These are phyloP conservation scores for Phytopythium mirpurense DNA, from an alignment of 352 stramenopile genomes.

Conservation along the genomic window DNA sequence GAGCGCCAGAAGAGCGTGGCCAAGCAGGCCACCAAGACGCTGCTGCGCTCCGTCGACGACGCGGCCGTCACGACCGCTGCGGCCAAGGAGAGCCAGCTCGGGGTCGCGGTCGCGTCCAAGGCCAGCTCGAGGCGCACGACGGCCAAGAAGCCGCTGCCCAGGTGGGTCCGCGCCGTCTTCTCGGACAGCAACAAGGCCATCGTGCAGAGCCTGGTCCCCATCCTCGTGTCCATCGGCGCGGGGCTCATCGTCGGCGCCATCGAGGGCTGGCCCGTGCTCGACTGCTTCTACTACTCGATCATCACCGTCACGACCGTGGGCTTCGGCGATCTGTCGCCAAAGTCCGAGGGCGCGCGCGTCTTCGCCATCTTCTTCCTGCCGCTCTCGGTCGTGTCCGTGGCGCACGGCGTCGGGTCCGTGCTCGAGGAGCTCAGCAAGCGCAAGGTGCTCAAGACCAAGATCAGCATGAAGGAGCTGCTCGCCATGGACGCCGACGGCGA, in stretches of 20 bases:
- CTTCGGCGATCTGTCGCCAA: conserved; percentile 80
- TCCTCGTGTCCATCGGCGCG: conserved; percentile 41
- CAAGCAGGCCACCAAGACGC: conserved; percentile 45
- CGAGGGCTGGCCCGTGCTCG: conserved; percentile 61
- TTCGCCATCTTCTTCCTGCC: conserved; percentile 86
- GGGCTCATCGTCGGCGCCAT: conserved; percentile 51
- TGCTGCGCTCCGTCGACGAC: conserved; percentile 42
- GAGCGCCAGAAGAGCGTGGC: conserved; percentile 47
- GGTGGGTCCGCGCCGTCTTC: conserved; percentile 34
- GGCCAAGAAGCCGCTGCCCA: conserved; percentile 7
- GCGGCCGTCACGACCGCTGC: conserved; percentile 18
- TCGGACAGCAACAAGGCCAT: conserved; percentile 55
- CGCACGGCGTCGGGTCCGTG: conserved; percentile 58
- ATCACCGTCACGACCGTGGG: conserved; percentile 89
- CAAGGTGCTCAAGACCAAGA: conserved; percentile 59
- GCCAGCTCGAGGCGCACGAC: neutral
- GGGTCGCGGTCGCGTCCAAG: conserved; percentile 7
- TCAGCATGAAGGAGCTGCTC: conserved; percentile 71
- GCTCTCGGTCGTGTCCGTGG: conserved; percentile 58
- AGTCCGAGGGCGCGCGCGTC: conserved; percentile 42
- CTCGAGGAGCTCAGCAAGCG: conserved; percentile 55
- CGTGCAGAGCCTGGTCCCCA: conserved; percentile 29
- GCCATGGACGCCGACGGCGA: conserved; percentile 64
- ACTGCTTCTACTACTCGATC: conserved; percentile 90
- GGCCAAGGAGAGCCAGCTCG: conserved; percentile 18